Percentiles rank a stretch among this genome's conserved stretches.
phyloP scores from a whole-genome alignment of 2,329 filamentous ascomycete genomes.

The Mollisiaceae sp. region DNA sequence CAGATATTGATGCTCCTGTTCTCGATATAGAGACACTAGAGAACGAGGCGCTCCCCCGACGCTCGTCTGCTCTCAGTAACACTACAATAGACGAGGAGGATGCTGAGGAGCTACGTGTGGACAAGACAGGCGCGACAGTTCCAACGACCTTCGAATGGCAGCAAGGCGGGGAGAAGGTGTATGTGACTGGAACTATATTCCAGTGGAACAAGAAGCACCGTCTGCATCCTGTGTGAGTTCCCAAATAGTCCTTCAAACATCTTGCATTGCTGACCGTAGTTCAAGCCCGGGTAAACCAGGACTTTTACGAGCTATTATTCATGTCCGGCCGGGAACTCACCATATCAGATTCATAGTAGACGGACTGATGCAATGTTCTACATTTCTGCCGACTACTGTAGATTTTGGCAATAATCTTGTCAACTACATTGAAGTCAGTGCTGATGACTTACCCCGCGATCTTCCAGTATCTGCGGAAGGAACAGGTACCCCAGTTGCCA shows the following conservation, averaged over 20 bases:
- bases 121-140: slow-evolving; percentile 78
- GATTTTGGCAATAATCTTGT: slow-evolving; percentile 98
- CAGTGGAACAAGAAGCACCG: slow-evolving; percentile 96
- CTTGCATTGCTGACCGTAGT: neutral
- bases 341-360: slow-evolving; percentile 97
- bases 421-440: slow-evolving; percentile 94
- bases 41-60: slow-evolving; percentile 52
- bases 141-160: slow-evolving; percentile 86
- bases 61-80: slow-evolving; percentile 64
- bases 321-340: slow-evolving; percentile 90
- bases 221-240: slow-evolving; percentile 76
- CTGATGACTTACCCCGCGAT: slow-evolving; percentile 65
- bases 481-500: slow-evolving; percentile 25
- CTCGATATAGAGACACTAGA: slow-evolving; percentile 52
- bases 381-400: slow-evolving; percentile 88
- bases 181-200: slow-evolving; percentile 96
- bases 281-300: slow-evolving; percentile 51
- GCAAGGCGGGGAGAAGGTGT: slow-evolving; percentile 80
- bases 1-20: slow-evolving; percentile 52
- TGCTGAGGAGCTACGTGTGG: slow-evolving; percentile 75
- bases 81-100: slow-evolving; percentile 80
- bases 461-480: slow-evolving; percentile 42
- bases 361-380: slow-evolving; percentile 88
- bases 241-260: slow-evolving; percentile 4
- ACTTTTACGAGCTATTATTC: slow-evolving; percentile 76